Evolutionary conservation across 177 flowering plant species (phyloP).

Genomic region (Tripterygium wilfordii): DNA sequence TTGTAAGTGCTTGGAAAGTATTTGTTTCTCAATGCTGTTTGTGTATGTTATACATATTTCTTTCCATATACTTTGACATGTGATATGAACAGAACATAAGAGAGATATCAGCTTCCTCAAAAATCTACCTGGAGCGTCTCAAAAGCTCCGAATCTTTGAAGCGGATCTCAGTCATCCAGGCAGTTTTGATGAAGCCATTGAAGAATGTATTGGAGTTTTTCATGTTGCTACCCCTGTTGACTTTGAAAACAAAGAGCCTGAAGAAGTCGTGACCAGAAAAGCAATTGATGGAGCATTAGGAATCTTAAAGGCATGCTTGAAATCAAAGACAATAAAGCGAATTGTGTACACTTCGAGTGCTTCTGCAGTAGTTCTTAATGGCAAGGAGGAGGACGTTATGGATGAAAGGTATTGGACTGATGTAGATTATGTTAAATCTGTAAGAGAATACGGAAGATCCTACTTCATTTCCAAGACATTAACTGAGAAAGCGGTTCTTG

Average conservation of each 20-base stretch:
- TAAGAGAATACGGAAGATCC: neutral
- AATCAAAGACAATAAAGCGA: constrained; percentile 40
- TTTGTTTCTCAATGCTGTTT: no score
- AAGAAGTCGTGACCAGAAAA: constrained; percentile 11
- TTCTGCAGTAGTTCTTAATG: constrained; percentile 12
- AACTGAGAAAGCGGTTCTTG: constrained; percentile 29
- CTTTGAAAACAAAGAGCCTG: constrained; percentile 11
- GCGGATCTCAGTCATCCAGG: constrained; percentile 37
- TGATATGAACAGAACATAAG: constrained; percentile 9
- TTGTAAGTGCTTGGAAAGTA: no score
- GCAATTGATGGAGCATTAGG: constrained; percentile 17
- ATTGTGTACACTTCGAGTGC: constrained; percentile 39
- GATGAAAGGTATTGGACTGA: constrained; percentile 13
- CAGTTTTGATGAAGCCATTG: constrained; percentile 7
- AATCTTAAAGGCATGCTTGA: constrained; percentile 29
- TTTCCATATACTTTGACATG: neutral
- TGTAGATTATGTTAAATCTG: neutral
- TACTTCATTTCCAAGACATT: constrained; percentile 32
- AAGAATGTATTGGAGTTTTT: constrained; percentile 45
- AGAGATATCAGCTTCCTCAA: constrained; percentile 36
- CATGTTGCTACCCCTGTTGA: constrained; percentile 39
- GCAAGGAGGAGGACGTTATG: neutral
- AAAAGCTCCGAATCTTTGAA: constrained; percentile 24
- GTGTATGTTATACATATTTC: no score
- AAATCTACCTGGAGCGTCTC: constrained; percentile 33